These are phyloP conservation scores for Botrytis elliptica DNA, from an alignment of 2,329 filamentous ascomycete species.

Conservation along the genomic window DNA sequence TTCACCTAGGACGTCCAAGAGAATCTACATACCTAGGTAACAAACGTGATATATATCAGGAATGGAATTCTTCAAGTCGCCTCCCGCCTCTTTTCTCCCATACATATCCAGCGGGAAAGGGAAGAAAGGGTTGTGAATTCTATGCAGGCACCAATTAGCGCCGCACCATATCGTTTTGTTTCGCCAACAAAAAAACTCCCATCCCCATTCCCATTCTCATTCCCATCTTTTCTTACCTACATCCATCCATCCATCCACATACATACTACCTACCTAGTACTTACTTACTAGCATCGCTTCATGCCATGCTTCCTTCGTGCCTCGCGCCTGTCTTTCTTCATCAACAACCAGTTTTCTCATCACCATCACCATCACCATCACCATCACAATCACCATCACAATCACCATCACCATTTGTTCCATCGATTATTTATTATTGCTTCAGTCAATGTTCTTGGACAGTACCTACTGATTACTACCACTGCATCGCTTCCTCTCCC, in stretches of 20 bases:
- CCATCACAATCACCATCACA: neutral
- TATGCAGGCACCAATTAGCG: conserved; percentile 16
- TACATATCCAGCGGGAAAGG: neutral
- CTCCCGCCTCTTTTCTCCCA: neutral
- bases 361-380: neutral
- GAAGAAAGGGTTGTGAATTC: neutral
- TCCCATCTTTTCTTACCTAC: neutral
- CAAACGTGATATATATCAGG: neutral
- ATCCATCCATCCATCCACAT: neutral
- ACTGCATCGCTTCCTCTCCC: neutral
- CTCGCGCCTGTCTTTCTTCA: neutral
- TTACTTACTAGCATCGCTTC: neutral
- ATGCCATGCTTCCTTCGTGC: neutral
- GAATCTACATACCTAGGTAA: neutral
- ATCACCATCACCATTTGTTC: neutral
- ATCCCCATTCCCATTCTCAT: neutral
- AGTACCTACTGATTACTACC: neutral
- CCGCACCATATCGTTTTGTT: neutral
- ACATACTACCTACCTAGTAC: neutral
- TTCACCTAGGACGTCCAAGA: neutral
- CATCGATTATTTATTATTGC: neutral
- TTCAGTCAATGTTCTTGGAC: neutral
- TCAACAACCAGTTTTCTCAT: neutral
- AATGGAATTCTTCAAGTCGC: neutral
- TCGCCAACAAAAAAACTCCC: neutral